Evolutionary conservation across 2,329 filamentous ascomycete genomes (phyloP), one percentile per base, ranked within the genome.

Genomic region (Clarireedia paspali): DNA sequence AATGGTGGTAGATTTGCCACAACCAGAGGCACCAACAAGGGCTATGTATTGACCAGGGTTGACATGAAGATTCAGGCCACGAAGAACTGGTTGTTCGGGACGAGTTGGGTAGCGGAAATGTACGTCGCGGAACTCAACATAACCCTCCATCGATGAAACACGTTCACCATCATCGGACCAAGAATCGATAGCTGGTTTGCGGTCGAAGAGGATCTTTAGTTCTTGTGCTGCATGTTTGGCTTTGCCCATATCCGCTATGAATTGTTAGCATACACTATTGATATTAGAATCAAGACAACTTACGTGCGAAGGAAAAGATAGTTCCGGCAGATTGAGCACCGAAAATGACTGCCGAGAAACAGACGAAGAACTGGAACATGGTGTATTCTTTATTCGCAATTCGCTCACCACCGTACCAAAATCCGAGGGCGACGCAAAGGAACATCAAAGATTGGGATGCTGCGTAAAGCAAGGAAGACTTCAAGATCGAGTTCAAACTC

Each of bases 21-120:
- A 96, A 2, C 94, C 92, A 47, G 88, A 94, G 0, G 92, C 87
- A n/a, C 94, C 94, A 7, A 97, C 94, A 2, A 97, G 80, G 0
- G 92, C 94, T 6, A 92, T 80, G 64, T 92, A 94, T 68, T 92
- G 88, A 4, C 89, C 89, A 0, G 88, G 88, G 27, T 84, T 81
- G 44, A 92, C 81, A 14, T 74, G 76, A 6, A 92, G 77, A 70
- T 92, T 85, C 10, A 96, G 77, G 0, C 91, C 92, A 27, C 89
- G 87, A 2, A 97, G 83, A 0, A 97, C 90, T n/a, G 90, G 89
- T 64, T 95, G 89, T 63, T 96, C 90, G 0, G 89, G 88, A 1
- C 94, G 83, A 0, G 90, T 95, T 0, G 92, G 91, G 67, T 97
- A 99, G 44, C 90, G 83, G 79, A 96, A 97, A 70, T 96, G 90